Evolutionary conservation across 495 filamentous ascomycete genomes (phyloP).

Genomic region (Penicillium bovifimosum): DNA sequence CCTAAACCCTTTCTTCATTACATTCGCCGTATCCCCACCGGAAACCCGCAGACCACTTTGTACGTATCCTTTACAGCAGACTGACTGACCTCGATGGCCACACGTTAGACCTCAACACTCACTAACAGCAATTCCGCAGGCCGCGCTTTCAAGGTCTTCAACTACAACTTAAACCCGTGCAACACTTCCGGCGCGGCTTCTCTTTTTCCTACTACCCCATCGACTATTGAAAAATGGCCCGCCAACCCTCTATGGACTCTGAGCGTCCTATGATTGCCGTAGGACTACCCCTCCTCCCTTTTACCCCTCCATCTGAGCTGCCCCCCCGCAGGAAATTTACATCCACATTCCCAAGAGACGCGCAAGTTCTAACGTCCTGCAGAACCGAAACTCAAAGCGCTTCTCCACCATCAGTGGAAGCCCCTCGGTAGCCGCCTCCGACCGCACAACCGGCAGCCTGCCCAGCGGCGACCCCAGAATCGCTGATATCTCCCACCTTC

Average conservation of each 20-base stretch:
- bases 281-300: constrained; percentile 32
- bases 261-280: constrained; percentile 75
- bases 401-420: constrained; percentile 75
- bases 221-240: constrained; percentile 35
- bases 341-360: background rate
- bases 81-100: background rate
- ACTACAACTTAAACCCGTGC: background rate
- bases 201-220: background rate
- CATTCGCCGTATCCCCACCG: background rate
- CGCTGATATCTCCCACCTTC: constrained; percentile 73
- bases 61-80: background rate
- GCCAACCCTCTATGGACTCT: constrained; percentile 66
- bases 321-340: background rate
- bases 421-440: constrained; percentile 64
- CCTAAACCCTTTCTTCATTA: background rate
- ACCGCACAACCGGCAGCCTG: constrained; percentile 54
- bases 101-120: background rate
- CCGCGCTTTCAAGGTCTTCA: background rate
- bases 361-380: constrained; percentile 8
- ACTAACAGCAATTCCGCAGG: constrained; percentile 1
- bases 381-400: constrained; percentile 66
- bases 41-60: background rate
- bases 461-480: constrained; percentile 53
- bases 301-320: constrained; percentile 5
- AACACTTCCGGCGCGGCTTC: background rate